Percentiles rank a stretch among this genome's conserved stretches.
Evolutionary conservation across 2,329 filamentous ascomycete genomes (phyloP).

Genomic region (Talaromyces sp.): DNA sequence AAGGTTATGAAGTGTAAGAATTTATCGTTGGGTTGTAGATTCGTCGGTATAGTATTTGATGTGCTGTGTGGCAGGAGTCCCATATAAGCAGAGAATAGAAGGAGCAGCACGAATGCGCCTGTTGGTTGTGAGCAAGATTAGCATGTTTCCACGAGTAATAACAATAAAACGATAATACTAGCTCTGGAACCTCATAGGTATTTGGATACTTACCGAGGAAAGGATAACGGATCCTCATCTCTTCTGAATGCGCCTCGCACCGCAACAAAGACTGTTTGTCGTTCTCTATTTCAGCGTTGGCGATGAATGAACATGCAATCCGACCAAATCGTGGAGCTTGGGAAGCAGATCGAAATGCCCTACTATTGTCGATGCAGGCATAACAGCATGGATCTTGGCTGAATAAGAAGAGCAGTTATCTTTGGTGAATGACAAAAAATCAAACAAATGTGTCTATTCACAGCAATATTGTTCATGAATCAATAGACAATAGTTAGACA

Average conservation of each 20-base stretch:
- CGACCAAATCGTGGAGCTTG: background rate
- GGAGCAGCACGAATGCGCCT: slow-evolving; percentile 66
- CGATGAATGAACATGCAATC: slow-evolving; percentile 1
- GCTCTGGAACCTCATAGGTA: background rate
- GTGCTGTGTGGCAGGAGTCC: slow-evolving; percentile 62
- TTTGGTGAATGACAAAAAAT: background rate
- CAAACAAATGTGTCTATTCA: background rate
- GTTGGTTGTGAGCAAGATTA: slow-evolving; percentile 17
- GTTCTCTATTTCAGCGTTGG: background rate
- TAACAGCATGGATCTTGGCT: background rate
- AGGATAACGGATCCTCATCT: slow-evolving; percentile 80
- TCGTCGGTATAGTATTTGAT: slow-evolving; percentile 39
- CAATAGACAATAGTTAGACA: background rate
- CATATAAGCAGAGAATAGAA: slow-evolving; percentile 72
- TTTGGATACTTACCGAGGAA: slow-evolving; percentile 68
- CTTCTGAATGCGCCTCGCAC: background rate
- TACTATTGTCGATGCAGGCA: slow-evolving; percentile 4
- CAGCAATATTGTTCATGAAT: background rate
- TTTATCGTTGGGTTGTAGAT: slow-evolving; percentile 76
- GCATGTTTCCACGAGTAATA: background rate
- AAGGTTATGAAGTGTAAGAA: slow-evolving; percentile 82
- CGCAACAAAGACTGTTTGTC: background rate
- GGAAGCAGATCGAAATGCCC: background rate
- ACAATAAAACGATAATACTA: background rate
- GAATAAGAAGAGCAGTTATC: background rate